Evolutionary conservation across 202 grass and related monocot genomes (phyloP).

Genomic region (Bolboschoenoplectus hybrid): DNA sequence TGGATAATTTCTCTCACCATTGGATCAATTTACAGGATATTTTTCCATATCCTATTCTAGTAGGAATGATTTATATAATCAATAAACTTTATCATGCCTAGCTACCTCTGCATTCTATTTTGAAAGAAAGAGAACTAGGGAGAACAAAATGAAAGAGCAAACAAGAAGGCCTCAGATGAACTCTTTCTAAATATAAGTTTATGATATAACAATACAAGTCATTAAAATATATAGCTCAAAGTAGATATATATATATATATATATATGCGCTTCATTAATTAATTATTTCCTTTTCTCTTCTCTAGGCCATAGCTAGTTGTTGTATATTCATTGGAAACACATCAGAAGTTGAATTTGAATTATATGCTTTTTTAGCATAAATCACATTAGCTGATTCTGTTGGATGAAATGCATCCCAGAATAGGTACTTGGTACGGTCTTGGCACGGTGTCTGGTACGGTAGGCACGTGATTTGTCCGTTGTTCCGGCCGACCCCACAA

Average conservation of each 20-base stretch:
- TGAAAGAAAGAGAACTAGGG: not conserved
- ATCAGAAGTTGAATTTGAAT: conserved; percentile 50
- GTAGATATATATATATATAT: not conserved
- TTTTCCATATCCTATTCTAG: not conserved
- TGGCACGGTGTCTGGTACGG: conserved; percentile 69
- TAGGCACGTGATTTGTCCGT: conserved; percentile 92
- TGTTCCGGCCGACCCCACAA: conserved; percentile 89
- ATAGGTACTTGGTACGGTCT: conserved; percentile 67
- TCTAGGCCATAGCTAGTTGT: conserved; percentile 63
- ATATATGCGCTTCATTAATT: not conserved
- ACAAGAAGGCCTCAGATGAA: not conserved
- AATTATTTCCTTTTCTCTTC: conserved; percentile 26
- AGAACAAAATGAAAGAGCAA: not conserved
- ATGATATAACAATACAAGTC: not conserved
- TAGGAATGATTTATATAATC: not conserved
- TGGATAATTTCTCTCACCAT: not conserved
- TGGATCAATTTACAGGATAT: not conserved
- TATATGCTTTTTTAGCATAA: conserved; percentile 62
- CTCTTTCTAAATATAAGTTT: conserved; percentile 13
- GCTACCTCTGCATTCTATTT: not conserved
- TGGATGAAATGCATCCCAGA: conserved; percentile 96
- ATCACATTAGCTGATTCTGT: conserved; percentile 74
- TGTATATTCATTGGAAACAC: conserved; percentile 67
- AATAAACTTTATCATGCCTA: not conserved
- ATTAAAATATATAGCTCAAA: conserved; percentile 12